phyloP scores from a whole-genome alignment of 106 monocot species.

The Apostasia ramifera region DNA sequence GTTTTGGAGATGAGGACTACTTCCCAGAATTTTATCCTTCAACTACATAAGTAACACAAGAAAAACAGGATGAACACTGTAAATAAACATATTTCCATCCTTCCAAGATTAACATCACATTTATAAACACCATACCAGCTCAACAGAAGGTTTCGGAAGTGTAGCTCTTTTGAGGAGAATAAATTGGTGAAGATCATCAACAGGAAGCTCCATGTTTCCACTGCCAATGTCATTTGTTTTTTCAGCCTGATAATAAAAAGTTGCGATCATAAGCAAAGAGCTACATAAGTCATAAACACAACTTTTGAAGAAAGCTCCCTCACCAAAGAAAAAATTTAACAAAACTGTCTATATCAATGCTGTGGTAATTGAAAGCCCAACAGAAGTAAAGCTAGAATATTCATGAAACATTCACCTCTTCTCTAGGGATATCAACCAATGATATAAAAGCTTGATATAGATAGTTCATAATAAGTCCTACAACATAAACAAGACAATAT shows the following conservation, averaged over 20 bases:
- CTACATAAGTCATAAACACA: no score
- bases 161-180: conserved; percentile 28
- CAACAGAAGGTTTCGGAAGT: conserved; percentile 46
- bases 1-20: neutral
- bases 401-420: no score
- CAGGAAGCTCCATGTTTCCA: conserved; percentile 1
- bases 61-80: conserved; percentile 5
- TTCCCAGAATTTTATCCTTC: conserved; percentile 26
- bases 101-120: neutral
- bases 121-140: conserved; percentile 24
- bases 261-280: neutral
- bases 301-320: no score
- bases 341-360: no score
- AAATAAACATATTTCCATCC: conserved; percentile 1
- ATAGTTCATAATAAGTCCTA: no score
- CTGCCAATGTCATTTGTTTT: neutral
- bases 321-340: no score
- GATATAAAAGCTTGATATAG: no score
- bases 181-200: conserved; percentile 21
- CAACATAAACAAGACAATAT: no score
- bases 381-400: no score
- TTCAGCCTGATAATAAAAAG: conserved; percentile 14
- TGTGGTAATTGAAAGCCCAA: no score
- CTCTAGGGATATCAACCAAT: no score
- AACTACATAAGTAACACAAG: conserved; percentile 20